Base-by-base conservation (phyloP, 176 grass and related monocot species). In the Aegilops tauschii region DNA sequence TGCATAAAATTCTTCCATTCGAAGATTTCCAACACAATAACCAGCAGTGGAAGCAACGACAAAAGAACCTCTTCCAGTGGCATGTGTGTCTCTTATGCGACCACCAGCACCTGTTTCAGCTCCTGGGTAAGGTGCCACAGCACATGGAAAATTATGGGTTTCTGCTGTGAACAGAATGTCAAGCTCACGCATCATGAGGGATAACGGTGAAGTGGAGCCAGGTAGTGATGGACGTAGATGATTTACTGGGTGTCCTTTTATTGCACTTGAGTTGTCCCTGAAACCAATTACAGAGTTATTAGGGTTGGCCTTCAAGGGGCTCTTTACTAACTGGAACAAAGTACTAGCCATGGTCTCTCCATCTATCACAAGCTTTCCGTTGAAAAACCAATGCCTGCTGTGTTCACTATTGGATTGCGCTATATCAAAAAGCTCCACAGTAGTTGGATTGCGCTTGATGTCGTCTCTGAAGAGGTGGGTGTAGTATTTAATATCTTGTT, bases 141-240 rank as follows among this genome's bases (percentile, higher is more conserved):
- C 95, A 90, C 95, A 97, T 20, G 95, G 95, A 69, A 97, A 97
- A 90, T 95, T 97, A 88, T 97, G 95, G 16, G 95, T 97, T 88
- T 97, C 95, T 78, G 93, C 89, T 44, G 95, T 97, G 56, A 97
- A 95, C 67, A 95, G 84, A 82, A 97, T 91, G 78, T 97, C 95
- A 86, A 97, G 89, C 34, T 97, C 92, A 8, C 73, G 73, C 67
- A 81, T 89, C 32, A 89, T 75, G 29, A 83, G 76, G 61, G 73
- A 69, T 45, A 97, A 54, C 11, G 90, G 95, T 62, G 88, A 92
- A 69, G 89, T 85, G 52, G 36, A 90, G 27, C 88, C 86, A 5
- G 95, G 89, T 39, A 86, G 65, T n/a, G 34, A 47, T 80, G 95
- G 95, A n/a, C 91, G 87, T 21, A 97, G 84, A n/a, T 95, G 93